Evolutionary conservation across 257 asterid species (phyloP), one percentile per base, ranked within the genome.

Genomic region (Apocynum venetum): DNA sequence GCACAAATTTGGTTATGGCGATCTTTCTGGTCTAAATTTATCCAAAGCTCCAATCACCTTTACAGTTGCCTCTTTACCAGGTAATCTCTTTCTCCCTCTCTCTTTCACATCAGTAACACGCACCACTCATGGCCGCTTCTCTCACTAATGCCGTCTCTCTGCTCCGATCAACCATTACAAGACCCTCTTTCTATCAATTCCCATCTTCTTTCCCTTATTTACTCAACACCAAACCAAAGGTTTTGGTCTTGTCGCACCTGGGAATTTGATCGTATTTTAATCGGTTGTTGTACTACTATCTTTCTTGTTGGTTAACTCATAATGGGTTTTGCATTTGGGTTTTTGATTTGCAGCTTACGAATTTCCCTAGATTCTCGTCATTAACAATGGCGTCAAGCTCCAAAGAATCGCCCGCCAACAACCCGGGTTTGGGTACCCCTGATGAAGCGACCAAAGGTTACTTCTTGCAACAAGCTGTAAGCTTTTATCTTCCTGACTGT

Each of bases 361-460:
- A 67, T 74, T 83, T 81, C 46, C 85, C 78, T 60, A 87, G 84
- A 77, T 85, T 80, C 49, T 25, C 78, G 72, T 84, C 93, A 53
- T 83, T 81, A 49, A 17, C 83, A 79, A 82, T 80, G 82, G 86
- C 71, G 61, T 89, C 90, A 85, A 96, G 89, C 49, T 73, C 91
- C 19, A 96, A 91, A 85, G 97, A 96, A 68, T 90, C 92, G 1
- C 87, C 95, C 6, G 85, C 89, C 10, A 90, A 90, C 65, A 93
- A 96, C 76, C 97, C 97, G 8, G 99, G 99, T 0, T 96, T 93
- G 38, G 77, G 91, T 69, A 81, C 87, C 10, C 82, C 75, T 11
- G 95, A 91, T 85, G 92, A 88, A 73, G 97, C 93, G 66, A 96
- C 98, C 80, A 93, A 88, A 78, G 89, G 90, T 81, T 93, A 96